These are phyloP conservation scores for Saccharomyces hybrid DNA, from an alignment of 1,139 yeast genomes.

Conservation along the genomic window DNA sequence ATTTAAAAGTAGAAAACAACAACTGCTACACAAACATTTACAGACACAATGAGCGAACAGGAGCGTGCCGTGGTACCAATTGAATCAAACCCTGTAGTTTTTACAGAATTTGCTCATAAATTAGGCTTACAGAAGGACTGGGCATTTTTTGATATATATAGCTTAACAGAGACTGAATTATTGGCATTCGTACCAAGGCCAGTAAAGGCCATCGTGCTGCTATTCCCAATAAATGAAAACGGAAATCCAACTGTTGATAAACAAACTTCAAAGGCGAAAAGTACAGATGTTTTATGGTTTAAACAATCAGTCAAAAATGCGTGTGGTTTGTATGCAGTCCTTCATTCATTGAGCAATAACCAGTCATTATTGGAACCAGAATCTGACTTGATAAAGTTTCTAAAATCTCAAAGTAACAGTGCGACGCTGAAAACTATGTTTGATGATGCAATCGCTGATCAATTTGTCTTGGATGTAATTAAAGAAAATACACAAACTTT, in stretches of 20 bases:
- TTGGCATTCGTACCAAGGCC: slow-evolving; percentile 79
- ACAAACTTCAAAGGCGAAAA: too few species aligned
- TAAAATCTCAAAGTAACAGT: slow-evolving; percentile 19
- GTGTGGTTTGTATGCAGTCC: slow-evolving; percentile 84
- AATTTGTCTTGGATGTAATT: slow-evolving; percentile 21
- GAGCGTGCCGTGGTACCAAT: slow-evolving; percentile 61
- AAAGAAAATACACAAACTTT: slow-evolving; percentile 17
- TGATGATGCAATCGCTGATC: slow-evolving; percentile 44
- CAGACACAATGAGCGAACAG: not conserved
- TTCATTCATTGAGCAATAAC: slow-evolving; percentile 64
- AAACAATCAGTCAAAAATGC: slow-evolving; percentile 82
- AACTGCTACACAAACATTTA: too few species aligned
- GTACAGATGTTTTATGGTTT: slow-evolving; percentile 48
- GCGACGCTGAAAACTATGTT: slow-evolving; percentile 35
- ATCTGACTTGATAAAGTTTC: slow-evolving; percentile 30
- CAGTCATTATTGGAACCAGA: slow-evolving; percentile 19
- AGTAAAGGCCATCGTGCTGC: slow-evolving; percentile 58
- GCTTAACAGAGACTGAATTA: slow-evolving; percentile 72
- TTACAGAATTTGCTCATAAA: slow-evolving; percentile 58
- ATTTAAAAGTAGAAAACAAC: too few species aligned
- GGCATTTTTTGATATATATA: slow-evolving; percentile 72
- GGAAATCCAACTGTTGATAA: too few species aligned
- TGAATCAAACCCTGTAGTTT: slow-evolving; percentile 84
- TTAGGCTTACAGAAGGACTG: slow-evolving; percentile 60
- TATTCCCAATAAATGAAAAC: slow-evolving; percentile 65